Percentiles rank a stretch among this genome's conserved stretches.
These are phyloP conservation scores for Echium plantagineum DNA, from an alignment of 257 asterid species.

Conservation along the genomic window DNA sequence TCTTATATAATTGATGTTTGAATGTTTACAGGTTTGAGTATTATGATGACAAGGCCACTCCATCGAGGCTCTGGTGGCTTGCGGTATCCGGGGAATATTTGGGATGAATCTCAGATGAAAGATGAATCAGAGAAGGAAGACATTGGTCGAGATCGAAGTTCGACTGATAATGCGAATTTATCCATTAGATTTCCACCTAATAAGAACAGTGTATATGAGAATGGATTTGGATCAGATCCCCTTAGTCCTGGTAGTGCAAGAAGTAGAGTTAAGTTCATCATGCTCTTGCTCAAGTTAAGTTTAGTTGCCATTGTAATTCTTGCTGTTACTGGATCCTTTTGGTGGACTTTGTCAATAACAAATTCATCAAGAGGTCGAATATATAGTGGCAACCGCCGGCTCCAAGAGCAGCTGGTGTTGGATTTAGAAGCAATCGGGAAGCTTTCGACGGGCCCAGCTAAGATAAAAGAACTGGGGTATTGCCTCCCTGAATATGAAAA, in stretches of 20 bases:
- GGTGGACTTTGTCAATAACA: constrained; percentile 88
- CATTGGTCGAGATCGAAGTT: constrained; percentile 4
- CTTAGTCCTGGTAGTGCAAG: constrained; percentile 52
- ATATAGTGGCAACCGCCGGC: constrained; percentile 66
- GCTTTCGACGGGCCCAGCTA: constrained; percentile 55
- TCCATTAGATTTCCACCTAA: constrained; percentile 51
- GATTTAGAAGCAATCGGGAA: constrained; percentile 84
- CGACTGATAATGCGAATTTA: constrained; percentile 28
- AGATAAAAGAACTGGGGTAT: constrained; percentile 56
- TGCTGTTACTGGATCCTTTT: constrained; percentile 80
- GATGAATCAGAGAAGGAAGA: constrained; percentile 79
- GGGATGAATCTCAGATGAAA: constrained; percentile 79
- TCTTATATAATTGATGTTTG: constrained; percentile 12
- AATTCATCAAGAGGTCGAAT: constrained; percentile 60
- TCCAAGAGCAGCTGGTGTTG: constrained; percentile 73
- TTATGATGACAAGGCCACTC: constrained; percentile 73
- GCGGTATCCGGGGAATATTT: constrained; percentile 38
- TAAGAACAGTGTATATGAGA: constrained; percentile 42
- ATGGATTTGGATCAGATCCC: constrained; percentile 63
- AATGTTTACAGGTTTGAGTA: constrained; percentile 36
- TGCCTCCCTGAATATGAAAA: constrained; percentile 75
- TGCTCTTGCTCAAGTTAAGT: constrained; percentile 53
- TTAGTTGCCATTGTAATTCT: constrained; percentile 62
- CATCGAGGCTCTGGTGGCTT: constrained; percentile 76
- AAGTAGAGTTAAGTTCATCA: constrained; percentile 46